Percentiles rank a stretch among this genome's conserved stretches.
These are phyloP conservation scores for Solanum rostratum DNA, from an alignment of 257 asterid species.

Conservation along the genomic window DNA sequence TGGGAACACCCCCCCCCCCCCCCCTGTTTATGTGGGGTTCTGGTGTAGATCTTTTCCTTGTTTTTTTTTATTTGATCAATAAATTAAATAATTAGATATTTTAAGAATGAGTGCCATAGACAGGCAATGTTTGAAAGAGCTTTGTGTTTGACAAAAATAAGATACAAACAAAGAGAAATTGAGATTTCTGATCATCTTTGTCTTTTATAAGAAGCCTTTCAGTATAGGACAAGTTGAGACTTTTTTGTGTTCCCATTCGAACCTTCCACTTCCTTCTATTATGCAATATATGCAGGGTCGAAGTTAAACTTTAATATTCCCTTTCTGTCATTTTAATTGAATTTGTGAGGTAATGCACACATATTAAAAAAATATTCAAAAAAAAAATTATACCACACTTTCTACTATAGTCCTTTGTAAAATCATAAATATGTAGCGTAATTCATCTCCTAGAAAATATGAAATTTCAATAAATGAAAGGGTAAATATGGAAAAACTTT, in stretches of 20 bases:
- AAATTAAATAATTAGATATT: background rate
- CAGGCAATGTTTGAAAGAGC: background rate
- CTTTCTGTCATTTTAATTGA: too few species aligned
- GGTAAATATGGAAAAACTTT: too few species aligned
- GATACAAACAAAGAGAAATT: background rate
- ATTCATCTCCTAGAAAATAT: too few species aligned
- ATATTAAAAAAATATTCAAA: too few species aligned
- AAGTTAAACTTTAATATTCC: too few species aligned
- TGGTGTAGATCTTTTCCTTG: background rate
- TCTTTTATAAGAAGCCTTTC: background rate
- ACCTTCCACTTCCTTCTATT: background rate
- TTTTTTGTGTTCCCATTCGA: background rate
- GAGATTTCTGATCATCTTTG: background rate
- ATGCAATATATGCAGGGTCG: background rate
- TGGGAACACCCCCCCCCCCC: background rate
- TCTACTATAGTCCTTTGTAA: too few species aligned
- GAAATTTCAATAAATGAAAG: too few species aligned
- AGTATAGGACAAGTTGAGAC: background rate
- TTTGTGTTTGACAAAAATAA: background rate
- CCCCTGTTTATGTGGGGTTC: background rate
- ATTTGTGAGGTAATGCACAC: too few species aligned
- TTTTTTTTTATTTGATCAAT: background rate
- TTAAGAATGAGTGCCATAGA: background rate
- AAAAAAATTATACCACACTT: too few species aligned
- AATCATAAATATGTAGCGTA: too few species aligned